Conservation (phyloP, 2,329 filamentous ascomycete species). For the Exophiala oligosperma region DNA sequence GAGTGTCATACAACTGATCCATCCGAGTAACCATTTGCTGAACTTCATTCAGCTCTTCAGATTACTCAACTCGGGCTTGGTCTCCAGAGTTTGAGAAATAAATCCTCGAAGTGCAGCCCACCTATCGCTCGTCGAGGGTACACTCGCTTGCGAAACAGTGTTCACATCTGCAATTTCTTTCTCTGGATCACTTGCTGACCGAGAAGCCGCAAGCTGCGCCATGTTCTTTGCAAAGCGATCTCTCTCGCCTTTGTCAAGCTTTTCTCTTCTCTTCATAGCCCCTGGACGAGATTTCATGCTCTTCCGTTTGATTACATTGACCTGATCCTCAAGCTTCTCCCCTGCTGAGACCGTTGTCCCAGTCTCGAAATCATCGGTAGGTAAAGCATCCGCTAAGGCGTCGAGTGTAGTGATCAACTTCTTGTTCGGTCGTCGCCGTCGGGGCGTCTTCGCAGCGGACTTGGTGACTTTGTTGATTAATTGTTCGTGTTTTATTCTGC, state of each 20-base stretch:
- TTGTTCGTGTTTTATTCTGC: conserved; percentile 73
- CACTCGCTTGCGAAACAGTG: conserved; percentile 12
- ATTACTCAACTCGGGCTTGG: conserved; percentile 46
- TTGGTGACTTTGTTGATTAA: conserved; percentile 78
- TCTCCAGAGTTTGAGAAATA: conserved; percentile 85
- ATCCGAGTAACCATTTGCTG: no score
- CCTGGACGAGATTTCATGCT: conserved; percentile 75
- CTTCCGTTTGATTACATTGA: conserved; percentile 71
- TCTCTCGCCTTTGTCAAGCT: conserved; percentile 75
- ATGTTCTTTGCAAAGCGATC: conserved; percentile 81
- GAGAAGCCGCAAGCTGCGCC: conserved; percentile 60
- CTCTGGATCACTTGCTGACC: conserved; percentile 14
- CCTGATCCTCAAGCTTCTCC: conserved; percentile 40
- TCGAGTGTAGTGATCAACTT: conserved; percentile 77
- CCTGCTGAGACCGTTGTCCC: conserved; percentile 38
- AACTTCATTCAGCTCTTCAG: conserved; percentile 7
- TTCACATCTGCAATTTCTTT: conserved; percentile 11
- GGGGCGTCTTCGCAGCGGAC: conserved; percentile 46
- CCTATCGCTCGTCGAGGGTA: conserved; percentile 54
- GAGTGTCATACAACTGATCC: no score
- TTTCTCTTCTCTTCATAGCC: conserved; percentile 79
- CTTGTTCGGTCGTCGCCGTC: conserved; percentile 67
- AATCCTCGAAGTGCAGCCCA: conserved; percentile 83
- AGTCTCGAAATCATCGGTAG: conserved; percentile 55
- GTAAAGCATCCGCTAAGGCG: conserved; percentile 76